phyloP scores from a whole-genome alignment of 1,139 yeast species.

The Geotrichum candidum region DNA sequence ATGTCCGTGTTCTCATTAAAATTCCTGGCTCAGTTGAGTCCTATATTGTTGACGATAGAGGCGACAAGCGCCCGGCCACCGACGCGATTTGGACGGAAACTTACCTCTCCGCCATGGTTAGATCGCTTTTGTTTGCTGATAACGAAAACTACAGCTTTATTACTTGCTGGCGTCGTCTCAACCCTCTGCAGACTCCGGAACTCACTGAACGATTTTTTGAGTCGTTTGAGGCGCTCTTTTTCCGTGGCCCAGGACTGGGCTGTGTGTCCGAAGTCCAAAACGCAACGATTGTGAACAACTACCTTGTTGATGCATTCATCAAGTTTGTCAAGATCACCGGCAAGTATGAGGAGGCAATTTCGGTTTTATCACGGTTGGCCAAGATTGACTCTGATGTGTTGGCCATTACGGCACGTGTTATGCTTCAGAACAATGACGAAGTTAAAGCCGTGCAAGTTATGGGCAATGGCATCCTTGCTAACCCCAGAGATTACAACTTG shows the following conservation, averaged over 20 bases:
- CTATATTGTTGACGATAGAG: constrained; percentile 51
- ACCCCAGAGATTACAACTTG: constrained; percentile 58
- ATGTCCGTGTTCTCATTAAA: constrained; percentile 62
- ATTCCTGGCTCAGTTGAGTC: constrained; percentile 81
- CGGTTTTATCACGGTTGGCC: constrained; percentile 44
- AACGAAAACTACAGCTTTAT: constrained; percentile 58
- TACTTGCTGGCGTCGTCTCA: constrained; percentile 57
- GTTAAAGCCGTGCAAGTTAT: constrained; percentile 67
- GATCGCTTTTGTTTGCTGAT: constrained; percentile 66
- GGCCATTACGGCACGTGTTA: constrained; percentile 55
- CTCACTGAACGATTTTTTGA: constrained; percentile 51
- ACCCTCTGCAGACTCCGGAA: constrained; percentile 47
- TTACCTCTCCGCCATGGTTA: constrained; percentile 64
- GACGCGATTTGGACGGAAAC: constrained; percentile 69
- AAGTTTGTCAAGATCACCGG: constrained; percentile 62
- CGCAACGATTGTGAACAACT: constrained; percentile 64
- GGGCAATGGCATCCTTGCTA: constrained; percentile 50
- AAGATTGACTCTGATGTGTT: constrained; percentile 46
- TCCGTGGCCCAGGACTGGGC: constrained; percentile 59
- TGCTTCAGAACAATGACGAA: constrained; percentile 63
- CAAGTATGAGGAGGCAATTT: constrained; percentile 52
- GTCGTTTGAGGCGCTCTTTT: constrained; percentile 58
- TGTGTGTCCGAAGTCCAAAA: constrained; percentile 59
- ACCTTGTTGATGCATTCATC: constrained; percentile 69
- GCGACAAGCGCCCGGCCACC: constrained; percentile 40